These are phyloP conservation scores for Plasmodium inui DNA, from an alignment of 169 alveolate genomes.

Conservation along the genomic window DNA sequence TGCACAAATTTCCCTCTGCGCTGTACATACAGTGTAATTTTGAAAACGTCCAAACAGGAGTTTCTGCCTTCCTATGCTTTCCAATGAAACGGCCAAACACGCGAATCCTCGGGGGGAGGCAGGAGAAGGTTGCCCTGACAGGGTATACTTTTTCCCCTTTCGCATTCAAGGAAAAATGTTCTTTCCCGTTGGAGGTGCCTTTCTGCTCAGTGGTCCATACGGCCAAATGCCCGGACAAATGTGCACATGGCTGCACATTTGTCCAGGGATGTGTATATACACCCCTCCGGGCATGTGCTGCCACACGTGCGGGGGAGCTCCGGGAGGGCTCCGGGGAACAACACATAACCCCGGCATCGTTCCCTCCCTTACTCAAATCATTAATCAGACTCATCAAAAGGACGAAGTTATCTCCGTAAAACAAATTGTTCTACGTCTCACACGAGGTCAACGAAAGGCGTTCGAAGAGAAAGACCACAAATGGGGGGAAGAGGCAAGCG, in stretches of 20 bases:
- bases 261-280: neutral
- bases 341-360: neutral
- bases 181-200: neutral
- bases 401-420: neutral
- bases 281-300: neutral
- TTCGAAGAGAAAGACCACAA: neutral
- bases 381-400: conserved; percentile 3
- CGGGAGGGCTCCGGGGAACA: neutral
- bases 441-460: neutral
- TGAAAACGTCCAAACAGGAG: neutral
- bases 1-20: neutral
- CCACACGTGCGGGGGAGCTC: neutral
- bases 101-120: neutral
- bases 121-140: neutral
- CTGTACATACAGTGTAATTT: conserved; percentile 4
- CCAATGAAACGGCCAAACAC: neutral
- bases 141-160: neutral
- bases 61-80: neutral
- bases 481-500: neutral
- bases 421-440: neutral
- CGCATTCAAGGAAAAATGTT: neutral
- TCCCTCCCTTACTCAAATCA: neutral
- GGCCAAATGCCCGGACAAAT: neutral
- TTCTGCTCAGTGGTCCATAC: neutral
- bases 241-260: neutral